Conservation (phyloP, 306 rosid species). For the Acacia melanoxylon region DNA sequence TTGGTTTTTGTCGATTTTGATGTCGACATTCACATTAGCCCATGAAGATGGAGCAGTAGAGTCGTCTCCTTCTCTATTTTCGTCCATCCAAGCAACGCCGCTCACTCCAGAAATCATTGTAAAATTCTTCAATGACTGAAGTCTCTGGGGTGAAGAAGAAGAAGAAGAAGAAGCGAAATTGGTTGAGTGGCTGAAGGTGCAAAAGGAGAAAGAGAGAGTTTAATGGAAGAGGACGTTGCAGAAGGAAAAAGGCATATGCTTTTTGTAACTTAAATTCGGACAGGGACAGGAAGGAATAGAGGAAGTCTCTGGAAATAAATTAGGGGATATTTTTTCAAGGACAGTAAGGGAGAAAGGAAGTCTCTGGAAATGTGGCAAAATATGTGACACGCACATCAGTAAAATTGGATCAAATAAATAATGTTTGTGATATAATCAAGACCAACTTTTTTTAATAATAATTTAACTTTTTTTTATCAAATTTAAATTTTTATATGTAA, state of each 20-base stretch:
- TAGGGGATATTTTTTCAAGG: no score
- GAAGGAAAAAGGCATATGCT: slow-evolving; percentile 36
- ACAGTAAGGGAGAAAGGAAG: no score
- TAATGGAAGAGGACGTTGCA: slow-evolving; percentile 33
- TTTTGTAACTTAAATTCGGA: slow-evolving; percentile 1
- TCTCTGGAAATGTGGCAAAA: no score
- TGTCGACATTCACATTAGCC: slow-evolving; percentile 31
- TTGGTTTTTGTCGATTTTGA: neutral
- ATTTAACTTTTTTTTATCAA: no score
- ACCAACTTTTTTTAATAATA: no score
- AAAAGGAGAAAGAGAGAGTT: slow-evolving; percentile 15
- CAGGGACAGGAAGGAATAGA: no score
- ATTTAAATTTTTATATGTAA: no score
- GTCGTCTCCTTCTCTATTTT: slow-evolving; percentile 40
- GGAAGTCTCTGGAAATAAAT: no score
- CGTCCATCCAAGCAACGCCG: slow-evolving; percentile 57
- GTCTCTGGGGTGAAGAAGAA: slow-evolving; percentile 3
- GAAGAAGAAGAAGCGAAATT: neutral
- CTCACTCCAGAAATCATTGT: slow-evolving; percentile 54
- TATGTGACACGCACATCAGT: no score
- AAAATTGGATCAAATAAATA: no score
- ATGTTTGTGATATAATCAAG: no score
- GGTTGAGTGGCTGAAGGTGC: slow-evolving; percentile 5
- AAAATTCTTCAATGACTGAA: neutral
- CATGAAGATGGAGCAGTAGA: slow-evolving; percentile 45